phyloP scores from a whole-genome alignment of 768 basidiomycete genomes.

The Xerocomellus dryophilus region DNA sequence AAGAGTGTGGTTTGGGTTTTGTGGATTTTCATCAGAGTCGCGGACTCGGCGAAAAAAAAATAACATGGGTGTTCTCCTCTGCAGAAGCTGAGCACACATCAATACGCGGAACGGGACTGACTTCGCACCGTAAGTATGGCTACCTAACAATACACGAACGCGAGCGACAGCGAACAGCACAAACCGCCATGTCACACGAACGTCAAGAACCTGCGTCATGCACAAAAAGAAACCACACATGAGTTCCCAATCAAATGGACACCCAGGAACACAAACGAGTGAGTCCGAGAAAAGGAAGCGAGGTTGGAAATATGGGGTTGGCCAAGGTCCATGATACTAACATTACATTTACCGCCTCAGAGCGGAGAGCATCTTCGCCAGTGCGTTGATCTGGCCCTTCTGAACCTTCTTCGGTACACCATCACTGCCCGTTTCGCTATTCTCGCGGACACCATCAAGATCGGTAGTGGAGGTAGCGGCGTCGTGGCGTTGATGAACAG shows the following conservation, averaged over 20 bases:
- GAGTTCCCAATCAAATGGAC: slow-evolving; percentile 18
- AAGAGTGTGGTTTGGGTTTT: slow-evolving; percentile 25
- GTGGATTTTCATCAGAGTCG: slow-evolving; percentile 24
- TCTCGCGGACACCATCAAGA: slow-evolving; percentile 40
- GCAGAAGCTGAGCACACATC: slow-evolving; percentile 22
- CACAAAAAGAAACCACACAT: slow-evolving; percentile 17
- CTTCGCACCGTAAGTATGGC: slow-evolving; percentile 43
- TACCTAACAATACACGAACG: slow-evolving; percentile 55
- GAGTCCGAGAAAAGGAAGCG: neutral
- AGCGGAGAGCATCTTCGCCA: slow-evolving; percentile 90
- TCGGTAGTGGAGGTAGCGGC: slow-evolving; percentile 77
- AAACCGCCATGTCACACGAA: slow-evolving; percentile 22
- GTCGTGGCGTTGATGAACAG: slow-evolving; percentile 50
- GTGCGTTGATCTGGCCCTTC: slow-evolving; percentile 84
- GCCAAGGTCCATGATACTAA: slow-evolving; percentile 24
- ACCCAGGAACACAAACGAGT: slow-evolving; percentile 1
- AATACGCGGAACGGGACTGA: slow-evolving; percentile 22
- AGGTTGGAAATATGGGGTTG: neutral
- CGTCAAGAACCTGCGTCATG: slow-evolving; percentile 32
- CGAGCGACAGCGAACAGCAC: slow-evolving; percentile 34
- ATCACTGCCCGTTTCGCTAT: slow-evolving; percentile 28
- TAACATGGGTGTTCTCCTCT: neutral
- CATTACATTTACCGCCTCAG: slow-evolving; percentile 54
- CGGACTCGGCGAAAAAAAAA: slow-evolving; percentile 20
- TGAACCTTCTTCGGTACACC: slow-evolving; percentile 71